phyloP scores from a whole-genome alignment of 768 basidiomycete genomes.

The Suillus clintonianus region DNA sequence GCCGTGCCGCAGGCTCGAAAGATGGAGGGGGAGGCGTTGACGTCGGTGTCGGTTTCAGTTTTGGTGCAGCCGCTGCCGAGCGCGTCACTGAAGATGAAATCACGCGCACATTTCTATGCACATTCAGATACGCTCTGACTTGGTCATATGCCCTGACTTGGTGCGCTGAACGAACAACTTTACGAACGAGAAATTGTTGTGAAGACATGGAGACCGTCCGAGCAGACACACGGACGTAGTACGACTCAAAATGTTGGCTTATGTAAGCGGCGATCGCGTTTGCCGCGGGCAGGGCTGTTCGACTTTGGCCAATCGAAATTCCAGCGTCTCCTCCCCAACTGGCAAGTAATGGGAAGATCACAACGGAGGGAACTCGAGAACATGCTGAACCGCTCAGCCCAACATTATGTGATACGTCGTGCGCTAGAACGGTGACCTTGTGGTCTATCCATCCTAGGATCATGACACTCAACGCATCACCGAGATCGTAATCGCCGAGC shows the following conservation, averaged over 20 bases:
- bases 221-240: background rate
- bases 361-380: background rate
- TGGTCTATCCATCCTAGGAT: background rate
- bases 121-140: background rate
- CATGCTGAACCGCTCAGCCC: background rate
- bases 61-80: background rate
- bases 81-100: background rate
- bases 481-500: background rate
- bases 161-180: background rate
- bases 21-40: background rate
- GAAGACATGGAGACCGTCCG: background rate
- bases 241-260: background rate
- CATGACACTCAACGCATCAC: background rate
- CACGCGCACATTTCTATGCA: background rate
- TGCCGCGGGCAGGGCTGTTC: too few species aligned
- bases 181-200: background rate
- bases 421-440: background rate
- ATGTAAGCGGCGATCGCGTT: background rate
- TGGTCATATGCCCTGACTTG: background rate
- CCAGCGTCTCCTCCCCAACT: too few species aligned
- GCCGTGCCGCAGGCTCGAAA: background rate
- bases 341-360: background rate
- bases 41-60: background rate
- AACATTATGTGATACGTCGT: background rate
- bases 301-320: too few species aligned